These are phyloP conservation scores for Incumbomyces lentus DNA, from an alignment of 2,329 filamentous ascomycete species.

Conservation along the genomic window DNA sequence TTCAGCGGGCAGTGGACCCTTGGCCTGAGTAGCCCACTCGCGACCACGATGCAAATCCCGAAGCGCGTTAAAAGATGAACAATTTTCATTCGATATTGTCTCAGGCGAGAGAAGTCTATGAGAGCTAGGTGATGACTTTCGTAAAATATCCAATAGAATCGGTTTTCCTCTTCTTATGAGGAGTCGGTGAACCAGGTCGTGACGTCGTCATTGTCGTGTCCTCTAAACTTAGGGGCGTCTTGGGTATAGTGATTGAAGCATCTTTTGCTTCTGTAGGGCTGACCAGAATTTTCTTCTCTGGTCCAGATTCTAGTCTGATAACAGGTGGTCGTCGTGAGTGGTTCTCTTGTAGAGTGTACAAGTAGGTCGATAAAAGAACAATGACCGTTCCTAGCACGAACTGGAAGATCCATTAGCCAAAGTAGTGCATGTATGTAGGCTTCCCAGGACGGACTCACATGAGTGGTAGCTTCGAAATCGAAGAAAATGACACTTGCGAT, in stretches of 20 bases:
- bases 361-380: constrained; percentile 71
- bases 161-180: constrained; percentile 25
- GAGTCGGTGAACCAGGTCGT: constrained; percentile 35
- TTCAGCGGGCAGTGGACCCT: no score
- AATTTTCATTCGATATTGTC: background rate
- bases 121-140: constrained; percentile 21
- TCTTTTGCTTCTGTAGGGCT: constrained; percentile 37
- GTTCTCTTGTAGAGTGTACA: constrained; percentile 53
- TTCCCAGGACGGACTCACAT: constrained; percentile 58
- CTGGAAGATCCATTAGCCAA: constrained; percentile 35
- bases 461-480: constrained; percentile 60
- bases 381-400: constrained; percentile 70
- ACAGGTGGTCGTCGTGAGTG: constrained; percentile 40
- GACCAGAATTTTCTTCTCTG: constrained; percentile 43
- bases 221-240: constrained; percentile 38
- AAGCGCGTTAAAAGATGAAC: no score
- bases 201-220: constrained; percentile 42
- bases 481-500: constrained; percentile 79
- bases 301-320: constrained; percentile 38
- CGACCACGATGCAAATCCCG: no score
- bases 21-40: no score
- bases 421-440: background rate
- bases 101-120: background rate
- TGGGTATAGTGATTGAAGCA: constrained; percentile 36
- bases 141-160: constrained; percentile 31